These are phyloP conservation scores for Colletotrichum spaethianum DNA, from an alignment of 2,329 filamentous ascomycete genomes.

Conservation along the genomic window DNA sequence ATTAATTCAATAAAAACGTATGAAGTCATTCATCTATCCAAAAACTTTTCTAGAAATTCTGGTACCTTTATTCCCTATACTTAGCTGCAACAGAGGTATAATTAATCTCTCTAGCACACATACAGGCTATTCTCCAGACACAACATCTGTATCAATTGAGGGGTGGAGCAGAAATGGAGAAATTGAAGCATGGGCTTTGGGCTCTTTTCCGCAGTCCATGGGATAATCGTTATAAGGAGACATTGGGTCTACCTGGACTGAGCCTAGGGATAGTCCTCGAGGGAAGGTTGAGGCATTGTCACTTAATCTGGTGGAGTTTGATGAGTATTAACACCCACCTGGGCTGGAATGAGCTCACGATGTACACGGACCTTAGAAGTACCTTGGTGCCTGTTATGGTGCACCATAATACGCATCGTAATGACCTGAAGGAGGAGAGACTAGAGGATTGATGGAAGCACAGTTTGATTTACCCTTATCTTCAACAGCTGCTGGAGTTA, in stretches of 20 bases:
- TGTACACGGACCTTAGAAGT: constrained; percentile 46
- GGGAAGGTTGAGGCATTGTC: not conserved
- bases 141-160: no score
- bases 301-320: not conserved
- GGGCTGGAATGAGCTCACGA: constrained; percentile 35
- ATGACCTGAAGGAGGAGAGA: constrained; percentile 44
- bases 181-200: no score
- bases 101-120: no score
- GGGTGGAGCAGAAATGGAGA: no score
- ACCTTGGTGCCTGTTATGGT: constrained; percentile 44
- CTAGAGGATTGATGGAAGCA: constrained; percentile 45
- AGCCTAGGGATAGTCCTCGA: not conserved
- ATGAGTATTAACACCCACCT: not conserved
- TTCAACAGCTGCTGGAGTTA: constrained; percentile 41
- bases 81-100: no score
- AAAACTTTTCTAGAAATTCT: no score
- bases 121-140: no score
- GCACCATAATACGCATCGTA: constrained; percentile 45
- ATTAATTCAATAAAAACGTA: no score
- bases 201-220: no score
- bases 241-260: not conserved
- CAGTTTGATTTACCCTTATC: constrained; percentile 45
- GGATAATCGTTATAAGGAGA: not conserved
- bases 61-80: no score
- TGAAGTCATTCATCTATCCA: no score